Evolutionary conservation across 2,329 filamentous ascomycete genomes (phyloP).

Genomic region (Colletotrichum navitas): DNA sequence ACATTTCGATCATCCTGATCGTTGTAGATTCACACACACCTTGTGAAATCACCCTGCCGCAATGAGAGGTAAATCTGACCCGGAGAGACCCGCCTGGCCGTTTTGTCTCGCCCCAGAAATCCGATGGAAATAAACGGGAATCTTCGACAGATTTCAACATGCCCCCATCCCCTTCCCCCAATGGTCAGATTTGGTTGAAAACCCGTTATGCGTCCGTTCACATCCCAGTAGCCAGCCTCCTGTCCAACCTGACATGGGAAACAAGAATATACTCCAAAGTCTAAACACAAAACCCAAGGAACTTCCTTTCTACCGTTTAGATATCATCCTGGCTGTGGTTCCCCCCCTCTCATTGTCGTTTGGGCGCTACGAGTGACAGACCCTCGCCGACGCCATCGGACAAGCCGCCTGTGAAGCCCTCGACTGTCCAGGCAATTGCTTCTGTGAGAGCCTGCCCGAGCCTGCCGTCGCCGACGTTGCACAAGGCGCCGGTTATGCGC

Average conservation of each 20-base stretch:
- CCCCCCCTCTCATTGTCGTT: constrained; percentile 25
- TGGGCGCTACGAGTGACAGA: constrained; percentile 42
- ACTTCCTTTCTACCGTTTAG: constrained; percentile 4
- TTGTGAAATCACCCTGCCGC: neutral
- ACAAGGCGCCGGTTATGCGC: constrained; percentile 66
- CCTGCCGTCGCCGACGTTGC: constrained; percentile 73
- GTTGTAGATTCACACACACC: neutral
- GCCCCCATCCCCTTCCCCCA: neutral
- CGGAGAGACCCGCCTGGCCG: neutral
- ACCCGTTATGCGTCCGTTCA: neutral
- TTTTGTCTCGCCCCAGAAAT: constrained; percentile 4
- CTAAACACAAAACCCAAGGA: constrained; percentile 18
- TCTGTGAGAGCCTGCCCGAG: constrained; percentile 71
- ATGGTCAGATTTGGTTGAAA: neutral
- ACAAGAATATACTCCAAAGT: constrained; percentile 27
- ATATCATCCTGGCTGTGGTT: neutral
- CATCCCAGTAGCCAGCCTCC: constrained; percentile 3
- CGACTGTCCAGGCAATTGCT: constrained; percentile 70
- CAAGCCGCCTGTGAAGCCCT: constrained; percentile 74
- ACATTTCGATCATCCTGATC: neutral
- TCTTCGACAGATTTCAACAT: neutral
- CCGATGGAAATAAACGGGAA: neutral
- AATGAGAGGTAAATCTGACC: neutral
- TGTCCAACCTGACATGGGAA: constrained; percentile 1
- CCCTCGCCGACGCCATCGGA: constrained; percentile 70